These are phyloP conservation scores for Rutidosis leptorrhynchoides DNA, from an alignment of 129 eudicot genomes.

Conservation along the genomic window DNA sequence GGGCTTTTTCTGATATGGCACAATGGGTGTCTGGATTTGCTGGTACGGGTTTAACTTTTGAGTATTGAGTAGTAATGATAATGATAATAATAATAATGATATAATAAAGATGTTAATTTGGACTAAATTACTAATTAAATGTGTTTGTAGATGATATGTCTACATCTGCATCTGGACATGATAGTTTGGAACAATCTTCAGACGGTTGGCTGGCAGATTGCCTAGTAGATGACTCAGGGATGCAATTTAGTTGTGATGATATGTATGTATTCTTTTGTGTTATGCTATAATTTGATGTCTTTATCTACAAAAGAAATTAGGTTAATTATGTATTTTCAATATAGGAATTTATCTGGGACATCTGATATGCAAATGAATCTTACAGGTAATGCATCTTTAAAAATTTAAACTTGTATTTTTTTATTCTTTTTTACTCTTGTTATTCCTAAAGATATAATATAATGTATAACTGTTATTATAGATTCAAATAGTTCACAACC, in stretches of 20 bases:
- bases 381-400: constrained; percentile 41
- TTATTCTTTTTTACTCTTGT: too few relatives aligned
- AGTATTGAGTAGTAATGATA: neutral
- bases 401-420: neutral
- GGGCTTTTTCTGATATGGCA: constrained; percentile 58
- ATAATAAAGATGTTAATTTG: neutral
- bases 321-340: constrained; percentile 27
- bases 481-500: constrained; percentile 49
- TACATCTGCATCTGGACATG: constrained; percentile 55
- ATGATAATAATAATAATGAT: too few relatives aligned
- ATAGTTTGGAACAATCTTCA: constrained; percentile 52
- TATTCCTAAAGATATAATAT: constrained; percentile 1
- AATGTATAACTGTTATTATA: constrained; percentile 30
- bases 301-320: constrained; percentile 9
- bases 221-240: constrained; percentile 59
- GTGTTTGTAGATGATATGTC: constrained; percentile 49
- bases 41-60: constrained; percentile 39
- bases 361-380: constrained; percentile 51
- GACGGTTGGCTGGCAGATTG: constrained; percentile 88
- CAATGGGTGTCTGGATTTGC: constrained; percentile 85
- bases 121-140: neutral
- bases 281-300: neutral
- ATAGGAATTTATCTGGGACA: constrained; percentile 55
- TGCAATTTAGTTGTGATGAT: constrained; percentile 62
- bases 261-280: constrained; percentile 46